These are phyloP conservation scores for Fistulifera solaris DNA, from an alignment of 108 stramenopile genomes.

Conservation along the genomic window DNA sequence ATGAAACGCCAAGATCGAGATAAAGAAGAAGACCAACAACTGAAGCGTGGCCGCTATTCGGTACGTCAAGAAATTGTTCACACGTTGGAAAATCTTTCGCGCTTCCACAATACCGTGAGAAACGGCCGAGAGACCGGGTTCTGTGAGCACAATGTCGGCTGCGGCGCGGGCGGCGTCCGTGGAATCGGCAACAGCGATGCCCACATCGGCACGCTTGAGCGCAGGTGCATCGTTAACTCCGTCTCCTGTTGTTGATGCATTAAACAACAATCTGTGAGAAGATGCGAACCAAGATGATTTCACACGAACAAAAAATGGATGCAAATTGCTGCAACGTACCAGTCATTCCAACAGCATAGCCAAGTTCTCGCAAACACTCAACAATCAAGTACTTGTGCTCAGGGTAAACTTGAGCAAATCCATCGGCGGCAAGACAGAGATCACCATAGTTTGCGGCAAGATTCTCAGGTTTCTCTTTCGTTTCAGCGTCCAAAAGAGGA, in stretches of 20 bases:
- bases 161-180: slow-evolving; percentile 72
- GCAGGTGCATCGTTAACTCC: slow-evolving; percentile 78
- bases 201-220: slow-evolving; percentile 65
- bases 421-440: slow-evolving; percentile 41
- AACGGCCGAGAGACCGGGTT: slow-evolving; percentile 50
- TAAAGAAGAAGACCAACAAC: slow-evolving; percentile 73
- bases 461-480: slow-evolving; percentile 29
- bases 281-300: too few relatives aligned
- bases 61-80: slow-evolving; percentile 51
- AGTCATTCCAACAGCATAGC: slow-evolving; percentile 14
- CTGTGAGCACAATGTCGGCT: slow-evolving; percentile 60
- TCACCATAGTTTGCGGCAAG: slow-evolving; percentile 24
- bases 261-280: too few relatives aligned
- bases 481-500: slow-evolving; percentile 32
- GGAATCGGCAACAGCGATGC: slow-evolving; percentile 58
- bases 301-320: too few relatives aligned
- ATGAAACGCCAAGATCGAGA: slow-evolving; percentile 51
- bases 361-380: slow-evolving; percentile 36
- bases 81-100: slow-evolving; percentile 41
- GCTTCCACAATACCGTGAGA: slow-evolving; percentile 47
- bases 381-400: slow-evolving; percentile 81
- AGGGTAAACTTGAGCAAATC: slow-evolving; percentile 76
- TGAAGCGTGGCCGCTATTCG: slow-evolving; percentile 67
- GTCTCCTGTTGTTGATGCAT: slow-evolving; percentile 48
- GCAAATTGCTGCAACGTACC: too few relatives aligned